Conservation (phyloP, 345 rosid genomes). For the Euphorbia lathyris region DNA sequence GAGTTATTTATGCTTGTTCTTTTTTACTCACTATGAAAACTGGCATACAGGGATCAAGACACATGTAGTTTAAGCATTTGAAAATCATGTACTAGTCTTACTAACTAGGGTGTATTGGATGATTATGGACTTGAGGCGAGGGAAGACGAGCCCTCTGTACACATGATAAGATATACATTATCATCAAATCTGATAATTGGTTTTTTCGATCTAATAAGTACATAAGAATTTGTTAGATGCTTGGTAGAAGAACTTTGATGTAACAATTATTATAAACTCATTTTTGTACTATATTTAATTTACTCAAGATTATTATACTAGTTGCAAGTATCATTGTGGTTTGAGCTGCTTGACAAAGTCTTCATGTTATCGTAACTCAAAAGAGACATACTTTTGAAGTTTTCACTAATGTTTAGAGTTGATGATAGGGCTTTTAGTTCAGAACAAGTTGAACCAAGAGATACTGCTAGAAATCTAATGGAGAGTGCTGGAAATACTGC, state of each 20-base stretch:
- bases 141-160: background rate
- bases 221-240: background rate
- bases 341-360: background rate
- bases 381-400: background rate
- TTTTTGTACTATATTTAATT: background rate
- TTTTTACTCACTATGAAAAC: background rate
- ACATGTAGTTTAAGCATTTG: background rate
- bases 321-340: background rate
- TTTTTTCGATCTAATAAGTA: background rate
- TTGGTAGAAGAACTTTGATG: background rate
- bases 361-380: background rate
- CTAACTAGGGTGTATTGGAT: background rate
- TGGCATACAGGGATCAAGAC: background rate
- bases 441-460: slow-evolving; percentile 11
- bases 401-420: background rate
- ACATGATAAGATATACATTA: background rate
- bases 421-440: slow-evolving; percentile 21
- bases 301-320: background rate
- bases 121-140: too few species aligned
- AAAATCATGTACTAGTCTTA: background rate
- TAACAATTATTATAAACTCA: background rate
- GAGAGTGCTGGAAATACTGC: slow-evolving; percentile 35
- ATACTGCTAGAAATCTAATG: slow-evolving; percentile 18
- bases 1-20: background rate
- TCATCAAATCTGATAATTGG: background rate